Evolutionary conservation across 139 green algal species (phyloP).

Genomic region (Tetraselmis striata): DNA sequence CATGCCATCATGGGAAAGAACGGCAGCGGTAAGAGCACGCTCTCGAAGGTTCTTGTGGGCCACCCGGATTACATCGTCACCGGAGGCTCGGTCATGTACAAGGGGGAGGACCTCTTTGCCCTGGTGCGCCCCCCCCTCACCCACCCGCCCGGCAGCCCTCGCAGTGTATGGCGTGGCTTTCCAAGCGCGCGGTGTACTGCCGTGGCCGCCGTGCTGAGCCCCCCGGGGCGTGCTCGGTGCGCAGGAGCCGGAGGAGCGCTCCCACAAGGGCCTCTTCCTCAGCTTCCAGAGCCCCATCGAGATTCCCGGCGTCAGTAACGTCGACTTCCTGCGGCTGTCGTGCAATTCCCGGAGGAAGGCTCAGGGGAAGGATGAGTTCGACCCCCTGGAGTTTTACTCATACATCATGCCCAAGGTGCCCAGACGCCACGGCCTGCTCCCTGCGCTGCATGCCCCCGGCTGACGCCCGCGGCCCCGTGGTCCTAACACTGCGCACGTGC

Average conservation of each 20-base stretch:
- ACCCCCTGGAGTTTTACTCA: slow-evolving; percentile 97
- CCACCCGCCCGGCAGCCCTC: too few species aligned
- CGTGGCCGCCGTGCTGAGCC: too few species aligned
- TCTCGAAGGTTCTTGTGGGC: slow-evolving; percentile 92
- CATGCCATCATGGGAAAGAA: slow-evolving; percentile 99
- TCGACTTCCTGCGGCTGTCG: slow-evolving; percentile 93
- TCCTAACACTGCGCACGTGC: background rate
- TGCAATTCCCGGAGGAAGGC: slow-evolving; percentile 80
- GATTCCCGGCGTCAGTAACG: slow-evolving; percentile 93
- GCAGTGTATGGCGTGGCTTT: too few species aligned
- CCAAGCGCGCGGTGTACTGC: too few species aligned
- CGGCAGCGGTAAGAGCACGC: slow-evolving; percentile 90
- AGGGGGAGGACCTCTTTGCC: slow-evolving; percentile 87
- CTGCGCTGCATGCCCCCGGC: background rate
- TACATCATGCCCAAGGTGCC: slow-evolving; percentile 85
- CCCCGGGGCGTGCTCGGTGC: too few species aligned
- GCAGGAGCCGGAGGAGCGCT: slow-evolving; percentile 81
- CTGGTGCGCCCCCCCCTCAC: slow-evolving; percentile 32
- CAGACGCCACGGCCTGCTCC: background rate
- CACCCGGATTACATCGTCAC: slow-evolving; percentile 97
- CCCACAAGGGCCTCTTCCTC: slow-evolving; percentile 87
- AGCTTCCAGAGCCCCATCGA: slow-evolving; percentile 92
- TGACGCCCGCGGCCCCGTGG: background rate
- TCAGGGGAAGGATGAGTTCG: slow-evolving; percentile 77
- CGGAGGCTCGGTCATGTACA: slow-evolving; percentile 71